A percentile compares a stretch with the other conserved stretches of the same genome.
phyloP scores from a whole-genome alignment of 2,329 filamentous ascomycete species.

The Pseudogymnoascus sp. region DNA sequence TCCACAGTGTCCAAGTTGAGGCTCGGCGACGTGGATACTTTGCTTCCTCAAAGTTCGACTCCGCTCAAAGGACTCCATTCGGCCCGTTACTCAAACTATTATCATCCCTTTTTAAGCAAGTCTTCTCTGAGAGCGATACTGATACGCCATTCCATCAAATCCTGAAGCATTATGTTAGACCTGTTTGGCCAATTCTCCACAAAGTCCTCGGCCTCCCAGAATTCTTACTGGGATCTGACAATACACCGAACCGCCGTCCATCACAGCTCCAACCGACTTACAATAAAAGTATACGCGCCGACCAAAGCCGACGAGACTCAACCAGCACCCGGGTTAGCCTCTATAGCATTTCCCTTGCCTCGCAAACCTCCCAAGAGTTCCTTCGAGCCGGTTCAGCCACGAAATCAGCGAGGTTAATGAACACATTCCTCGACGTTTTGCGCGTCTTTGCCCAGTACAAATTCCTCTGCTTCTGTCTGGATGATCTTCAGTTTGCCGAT shows the following conservation, averaged over 20 bases:
- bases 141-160: conserved; percentile 57
- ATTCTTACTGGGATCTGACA: conserved; percentile 52
- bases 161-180: conserved; percentile 56
- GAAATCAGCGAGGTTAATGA: conserved; percentile 70
- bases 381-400: conserved; percentile 52
- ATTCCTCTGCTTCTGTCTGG: conserved; percentile 80
- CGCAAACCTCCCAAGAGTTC: conserved; percentile 54
- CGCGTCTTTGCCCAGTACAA: conserved; percentile 76
- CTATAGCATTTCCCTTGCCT: conserved; percentile 32
- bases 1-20: conserved; percentile 57
- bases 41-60: conserved; percentile 61
- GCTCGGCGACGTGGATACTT: conserved; percentile 58
- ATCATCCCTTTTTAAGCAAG: conserved; percentile 60
- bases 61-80: conserved; percentile 53
- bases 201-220: conserved; percentile 59
- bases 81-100: conserved; percentile 59
- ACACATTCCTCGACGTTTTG: conserved; percentile 80
- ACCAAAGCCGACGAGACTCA: conserved; percentile 25
- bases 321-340: conserved; percentile 26
- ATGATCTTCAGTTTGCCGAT: conserved; percentile 88
- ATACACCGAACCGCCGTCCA: background rate
- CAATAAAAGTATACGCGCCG: conserved; percentile 27
- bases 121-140: conserved; percentile 61
- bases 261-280: conserved; percentile 22
- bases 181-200: conserved; percentile 59